A percentile compares a stretch with the other conserved stretches of the same genome.
These are phyloP conservation scores for Arctium minus DNA, from an alignment of 129 eudicot genomes.

Conservation along the genomic window DNA sequence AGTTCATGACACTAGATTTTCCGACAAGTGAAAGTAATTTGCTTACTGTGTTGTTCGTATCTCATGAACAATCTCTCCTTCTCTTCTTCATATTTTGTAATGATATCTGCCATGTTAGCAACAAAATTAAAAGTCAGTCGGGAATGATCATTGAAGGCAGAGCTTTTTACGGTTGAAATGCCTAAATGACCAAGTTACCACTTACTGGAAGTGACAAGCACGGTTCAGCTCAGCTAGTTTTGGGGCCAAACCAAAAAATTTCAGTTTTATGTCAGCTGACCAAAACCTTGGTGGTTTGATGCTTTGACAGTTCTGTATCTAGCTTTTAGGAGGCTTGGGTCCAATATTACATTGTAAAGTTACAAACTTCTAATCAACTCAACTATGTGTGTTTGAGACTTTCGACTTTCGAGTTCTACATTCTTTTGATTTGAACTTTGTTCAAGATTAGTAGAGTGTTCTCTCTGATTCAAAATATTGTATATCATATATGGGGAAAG, in stretches of 20 bases:
- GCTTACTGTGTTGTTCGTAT: constrained; percentile 90
- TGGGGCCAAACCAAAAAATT: no score
- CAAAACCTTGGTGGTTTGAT: no score
- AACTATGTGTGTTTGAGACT: no score
- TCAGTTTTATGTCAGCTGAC: no score
- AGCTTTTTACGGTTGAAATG: neutral
- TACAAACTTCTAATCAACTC: no score
- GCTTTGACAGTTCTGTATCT: no score
- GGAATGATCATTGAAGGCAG: neutral
- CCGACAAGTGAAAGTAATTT: neutral
- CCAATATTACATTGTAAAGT: no score
- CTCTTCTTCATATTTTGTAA: constrained; percentile 86
- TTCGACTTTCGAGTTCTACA: no score
- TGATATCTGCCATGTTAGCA: constrained; percentile 45
- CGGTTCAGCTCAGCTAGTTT: neutral
- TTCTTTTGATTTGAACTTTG: no score
- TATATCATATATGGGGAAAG: neutral
- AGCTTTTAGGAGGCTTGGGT: no score
- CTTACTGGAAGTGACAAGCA: neutral
- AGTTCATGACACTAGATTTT: neutral
- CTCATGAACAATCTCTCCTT: constrained; percentile 66
- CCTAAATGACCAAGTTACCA: neutral
- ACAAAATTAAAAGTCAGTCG: constrained; percentile 3
- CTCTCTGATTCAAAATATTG: no score
- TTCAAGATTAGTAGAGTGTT: no score